Evolutionary conservation across 2,329 filamentous ascomycete species (phyloP).

Genomic region (Colletotrichum tamarilloi): DNA sequence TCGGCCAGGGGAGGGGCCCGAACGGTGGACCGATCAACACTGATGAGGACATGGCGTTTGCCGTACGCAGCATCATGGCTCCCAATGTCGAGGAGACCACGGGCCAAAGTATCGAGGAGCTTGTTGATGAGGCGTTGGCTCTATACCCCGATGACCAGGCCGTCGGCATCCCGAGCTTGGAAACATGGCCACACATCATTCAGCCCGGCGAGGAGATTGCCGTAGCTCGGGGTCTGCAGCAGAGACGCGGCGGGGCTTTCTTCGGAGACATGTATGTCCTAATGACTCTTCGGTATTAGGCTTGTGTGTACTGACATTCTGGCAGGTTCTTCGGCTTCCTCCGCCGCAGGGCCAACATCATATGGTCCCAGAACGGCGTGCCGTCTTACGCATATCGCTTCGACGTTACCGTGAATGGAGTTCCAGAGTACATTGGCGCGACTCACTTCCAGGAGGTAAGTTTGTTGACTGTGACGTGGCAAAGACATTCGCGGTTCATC

Average conservation of each 20-base stretch:
- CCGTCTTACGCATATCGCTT: slow-evolving; percentile 47
- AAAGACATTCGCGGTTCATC: background rate
- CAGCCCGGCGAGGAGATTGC: slow-evolving; percentile 41
- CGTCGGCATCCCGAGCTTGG: slow-evolving; percentile 47
- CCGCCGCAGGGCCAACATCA: slow-evolving; percentile 42
- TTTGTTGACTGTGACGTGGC: background rate
- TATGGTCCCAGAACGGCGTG: slow-evolving; percentile 42
- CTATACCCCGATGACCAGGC: slow-evolving; percentile 47
- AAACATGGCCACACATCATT: slow-evolving; percentile 46
- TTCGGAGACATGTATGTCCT: slow-evolving; percentile 38
- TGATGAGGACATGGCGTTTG: slow-evolving; percentile 42
- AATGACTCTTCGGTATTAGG: background rate
- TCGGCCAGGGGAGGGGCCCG: slow-evolving; percentile 37
- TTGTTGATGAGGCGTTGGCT: slow-evolving; percentile 40
- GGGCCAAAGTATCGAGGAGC: slow-evolving; percentile 39
- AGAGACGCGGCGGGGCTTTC: slow-evolving; percentile 43
- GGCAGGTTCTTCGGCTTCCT: slow-evolving; percentile 41
- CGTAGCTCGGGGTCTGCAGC: slow-evolving; percentile 42
- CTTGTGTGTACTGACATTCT: background rate
- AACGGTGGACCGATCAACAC: slow-evolving; percentile 39
- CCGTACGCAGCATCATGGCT: slow-evolving; percentile 32
- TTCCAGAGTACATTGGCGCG: slow-evolving; percentile 38
- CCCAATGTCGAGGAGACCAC: slow-evolving; percentile 28
- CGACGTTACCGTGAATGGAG: slow-evolving; percentile 44
- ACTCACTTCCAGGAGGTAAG: slow-evolving; percentile 52